Percentiles rank a stretch among this genome's conserved stretches.
Conservation (phyloP, 2,329 filamentous ascomycete species). For the Fusarium avenaceum region DNA sequence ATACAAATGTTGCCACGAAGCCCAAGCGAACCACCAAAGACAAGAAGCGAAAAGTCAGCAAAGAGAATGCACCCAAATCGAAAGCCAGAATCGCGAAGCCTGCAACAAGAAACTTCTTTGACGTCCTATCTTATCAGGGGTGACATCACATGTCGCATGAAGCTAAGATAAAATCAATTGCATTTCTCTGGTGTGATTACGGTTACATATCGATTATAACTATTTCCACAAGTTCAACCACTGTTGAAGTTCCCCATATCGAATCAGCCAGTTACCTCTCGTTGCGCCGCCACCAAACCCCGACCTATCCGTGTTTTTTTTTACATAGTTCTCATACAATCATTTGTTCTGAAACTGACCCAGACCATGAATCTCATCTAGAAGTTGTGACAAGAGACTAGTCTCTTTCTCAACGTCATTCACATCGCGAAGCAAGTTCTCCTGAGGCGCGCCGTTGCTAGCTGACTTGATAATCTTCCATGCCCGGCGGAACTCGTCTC, state of each 20-base stretch:
- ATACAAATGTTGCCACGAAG: background rate
- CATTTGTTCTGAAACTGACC: slow-evolving; percentile 15
- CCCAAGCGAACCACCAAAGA: slow-evolving; percentile 2
- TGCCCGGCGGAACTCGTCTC: slow-evolving; percentile 86
- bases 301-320: slow-evolving; percentile 11
- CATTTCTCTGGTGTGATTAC: background rate
- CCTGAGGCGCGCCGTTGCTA: slow-evolving; percentile 58
- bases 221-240: background rate
- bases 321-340: slow-evolving; percentile 32
- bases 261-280: slow-evolving; percentile 2
- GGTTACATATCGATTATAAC: background rate
- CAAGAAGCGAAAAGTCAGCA: slow-evolving; percentile 28
- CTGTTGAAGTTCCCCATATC: slow-evolving; percentile 4
- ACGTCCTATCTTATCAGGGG: slow-evolving; percentile 40
- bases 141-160: slow-evolving; percentile 10
- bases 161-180: background rate
- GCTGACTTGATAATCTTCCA: slow-evolving; percentile 76
- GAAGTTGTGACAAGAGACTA: slow-evolving; percentile 46
- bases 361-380: slow-evolving; percentile 55
- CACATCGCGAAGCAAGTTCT: slow-evolving; percentile 68
- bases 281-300: slow-evolving; percentile 23
- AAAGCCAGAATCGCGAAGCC: slow-evolving; percentile 13
- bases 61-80: slow-evolving; percentile 10
- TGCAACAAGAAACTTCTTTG: slow-evolving; percentile 44
- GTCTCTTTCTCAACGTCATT: slow-evolving; percentile 50